Base-by-base conservation (phyloP, 2,329 filamentous ascomycete genomes). In the Rhexocercosporidium sp. region DNA sequence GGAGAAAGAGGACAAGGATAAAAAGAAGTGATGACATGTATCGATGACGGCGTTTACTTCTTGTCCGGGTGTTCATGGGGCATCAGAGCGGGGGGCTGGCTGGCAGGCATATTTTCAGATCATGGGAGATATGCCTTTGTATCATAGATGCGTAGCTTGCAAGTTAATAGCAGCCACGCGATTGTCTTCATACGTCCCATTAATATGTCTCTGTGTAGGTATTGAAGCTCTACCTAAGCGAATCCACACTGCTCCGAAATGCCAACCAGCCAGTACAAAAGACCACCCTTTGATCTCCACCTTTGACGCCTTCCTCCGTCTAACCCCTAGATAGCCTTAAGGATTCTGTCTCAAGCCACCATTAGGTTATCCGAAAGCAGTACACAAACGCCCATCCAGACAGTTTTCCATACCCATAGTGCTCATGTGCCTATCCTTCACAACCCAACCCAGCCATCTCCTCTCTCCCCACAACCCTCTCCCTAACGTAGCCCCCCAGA, bases 381-480 rank as follows among this genome's bases (percentile, higher is more conserved):
- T 37, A 37, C 34, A 37, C 34, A 37, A 37, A 37, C 34, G 12
- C 3, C 34, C 34, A 2, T 5, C 8, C 34, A 37, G 8, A 2
- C 34, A 37, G 8, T 37, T 37, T 37, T 7, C 34, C 3, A 9
- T 11, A 11, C 34, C 8, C 9, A n/a, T n/a, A n/a, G n/a, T n/a
- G n/a, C n/a, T n/a, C n/a, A n/a, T n/a, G n/a, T n/a, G n/a, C n/a
- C n/a, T 29, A 71, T 29, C 63, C 53, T 16, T 69, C 70, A 67
- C 59, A 65, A 16, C 60, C 86, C 81, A 93, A 87, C 16, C 92
- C 94, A 16, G 90, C 93, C 78, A 92, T 83, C 78, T 95, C 92
- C 70, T 90, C 89, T 67, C 81, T 83, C 27, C 83, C 81, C 18
- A 91, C 84, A 47, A 76, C 74, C 73, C 81, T 83, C 72, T 86